Percentiles rank a stretch among this genome's conserved stretches.
Conservation (phyloP, 805 yeast genomes). For the Isabelozyma rhagii region DNA sequence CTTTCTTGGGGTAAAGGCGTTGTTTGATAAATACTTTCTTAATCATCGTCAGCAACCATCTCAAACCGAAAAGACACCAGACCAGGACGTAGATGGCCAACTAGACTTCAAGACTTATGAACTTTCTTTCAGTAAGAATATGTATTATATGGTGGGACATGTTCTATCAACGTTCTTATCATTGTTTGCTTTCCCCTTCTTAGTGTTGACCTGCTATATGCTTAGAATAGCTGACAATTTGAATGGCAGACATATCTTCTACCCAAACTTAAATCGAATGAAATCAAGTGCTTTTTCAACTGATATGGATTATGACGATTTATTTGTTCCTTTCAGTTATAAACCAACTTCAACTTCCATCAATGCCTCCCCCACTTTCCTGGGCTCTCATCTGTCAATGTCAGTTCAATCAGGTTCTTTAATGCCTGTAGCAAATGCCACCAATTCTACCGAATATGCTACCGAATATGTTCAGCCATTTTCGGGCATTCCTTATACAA, state of each 20-base stretch:
- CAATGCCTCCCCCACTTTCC: background rate
- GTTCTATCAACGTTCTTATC: slow-evolving; percentile 27
- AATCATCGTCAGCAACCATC: background rate
- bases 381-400: background rate
- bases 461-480: background rate
- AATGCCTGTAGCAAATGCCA: background rate
- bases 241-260: slow-evolving; percentile 8
- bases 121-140: slow-evolving; percentile 15
- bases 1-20: slow-evolving; percentile 15
- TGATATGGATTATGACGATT: slow-evolving; percentile 20
- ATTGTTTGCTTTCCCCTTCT: slow-evolving; percentile 41
- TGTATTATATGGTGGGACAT: slow-evolving; percentile 29
- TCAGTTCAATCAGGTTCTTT: background rate
- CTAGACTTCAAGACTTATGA: slow-evolving; percentile 2
- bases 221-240: slow-evolving; percentile 18
- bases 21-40: background rate
- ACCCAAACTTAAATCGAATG: slow-evolving; percentile 10
- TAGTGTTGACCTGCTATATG: slow-evolving; percentile 36
- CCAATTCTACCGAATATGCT: background rate
- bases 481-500: slow-evolving; percentile 9
- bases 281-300: slow-evolving; percentile 20
- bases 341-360: background rate
- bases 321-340: slow-evolving; percentile 10
- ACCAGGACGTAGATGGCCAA: slow-evolving; percentile 4
- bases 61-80: slow-evolving; percentile 1